phyloP scores from a whole-genome alignment of 164 flowering plant genomes.

The Annona cherimola region DNA sequence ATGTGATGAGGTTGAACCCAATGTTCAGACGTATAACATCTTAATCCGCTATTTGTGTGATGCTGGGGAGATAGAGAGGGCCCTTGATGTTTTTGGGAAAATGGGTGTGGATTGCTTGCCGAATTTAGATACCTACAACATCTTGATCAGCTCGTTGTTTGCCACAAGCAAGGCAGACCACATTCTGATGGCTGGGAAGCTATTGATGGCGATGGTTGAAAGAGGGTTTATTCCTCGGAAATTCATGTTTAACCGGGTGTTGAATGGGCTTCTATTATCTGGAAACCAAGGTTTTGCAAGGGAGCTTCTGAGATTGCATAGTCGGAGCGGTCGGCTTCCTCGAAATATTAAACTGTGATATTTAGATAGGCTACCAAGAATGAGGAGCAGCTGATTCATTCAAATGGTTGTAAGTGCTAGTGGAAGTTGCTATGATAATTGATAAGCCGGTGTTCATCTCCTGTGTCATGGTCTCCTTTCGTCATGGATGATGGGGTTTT shows the following conservation, averaged over 20 bases:
- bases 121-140: conserved; percentile 82
- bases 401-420: neutral
- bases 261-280: conserved; percentile 77
- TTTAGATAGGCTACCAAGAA: neutral
- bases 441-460: neutral
- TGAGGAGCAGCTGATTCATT: neutral
- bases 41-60: conserved; percentile 72
- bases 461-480: neutral
- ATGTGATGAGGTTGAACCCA: conserved; percentile 50
- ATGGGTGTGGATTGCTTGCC: conserved; percentile 76
- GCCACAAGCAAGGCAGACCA: conserved; percentile 70
- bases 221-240: conserved; percentile 75
- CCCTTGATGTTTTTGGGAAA: conserved; percentile 47
- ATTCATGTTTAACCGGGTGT: conserved; percentile 61
- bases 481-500: neutral
- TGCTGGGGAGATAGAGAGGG: conserved; percentile 71
- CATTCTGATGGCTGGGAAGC: conserved; percentile 71
- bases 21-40: conserved; percentile 73
- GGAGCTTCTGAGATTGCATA: conserved; percentile 68
- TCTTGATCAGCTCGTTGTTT: conserved; percentile 75
- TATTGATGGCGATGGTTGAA: conserved; percentile 84
- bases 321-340: conserved; percentile 53
- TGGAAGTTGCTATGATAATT: neutral
- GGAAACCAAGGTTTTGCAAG: conserved; percentile 82
- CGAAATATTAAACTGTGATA: conserved; percentile 52